phyloP scores from a whole-genome alignment of 805 yeast species.

The Lachancea waltii region DNA sequence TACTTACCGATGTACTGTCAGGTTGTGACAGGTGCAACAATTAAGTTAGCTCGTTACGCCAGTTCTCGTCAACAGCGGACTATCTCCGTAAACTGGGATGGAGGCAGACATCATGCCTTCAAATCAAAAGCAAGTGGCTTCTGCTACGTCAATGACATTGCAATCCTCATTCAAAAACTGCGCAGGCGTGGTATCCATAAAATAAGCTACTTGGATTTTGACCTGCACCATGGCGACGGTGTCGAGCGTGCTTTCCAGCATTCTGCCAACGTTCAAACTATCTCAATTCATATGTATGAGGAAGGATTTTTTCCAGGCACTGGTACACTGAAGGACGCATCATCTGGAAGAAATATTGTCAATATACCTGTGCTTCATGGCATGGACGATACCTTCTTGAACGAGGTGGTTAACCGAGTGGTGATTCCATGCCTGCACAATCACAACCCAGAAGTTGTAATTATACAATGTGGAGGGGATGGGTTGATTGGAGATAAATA shows the following conservation, averaged over 20 bases:
- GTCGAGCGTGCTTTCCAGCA: slow-evolving; percentile 58
- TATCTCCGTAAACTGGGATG: slow-evolving; percentile 64
- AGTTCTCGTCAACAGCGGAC: slow-evolving; percentile 24
- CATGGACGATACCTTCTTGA: slow-evolving; percentile 40
- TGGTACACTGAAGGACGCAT: slow-evolving; percentile 39
- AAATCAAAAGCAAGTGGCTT: slow-evolving; percentile 56
- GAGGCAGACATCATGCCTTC: slow-evolving; percentile 70
- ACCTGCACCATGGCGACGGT: slow-evolving; percentile 78
- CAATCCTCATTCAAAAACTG: slow-evolving; percentile 46
- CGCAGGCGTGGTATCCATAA: slow-evolving; percentile 39
- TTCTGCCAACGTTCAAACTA: slow-evolving; percentile 49
- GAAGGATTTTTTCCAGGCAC: slow-evolving; percentile 71
- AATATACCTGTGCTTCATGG: slow-evolving; percentile 59
- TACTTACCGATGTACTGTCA: slow-evolving; percentile 44
- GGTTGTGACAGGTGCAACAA: slow-evolving; percentile 50
- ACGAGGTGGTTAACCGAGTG: slow-evolving; percentile 35
- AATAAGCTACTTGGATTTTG: slow-evolving; percentile 62
- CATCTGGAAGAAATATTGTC: slow-evolving; percentile 36
- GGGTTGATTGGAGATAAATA: slow-evolving; percentile 61
- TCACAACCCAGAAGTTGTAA: slow-evolving; percentile 46
- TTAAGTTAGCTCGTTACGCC: slow-evolving; percentile 39
- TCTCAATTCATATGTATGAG: slow-evolving; percentile 60
- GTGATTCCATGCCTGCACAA: slow-evolving; percentile 37
- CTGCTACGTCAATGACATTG: slow-evolving; percentile 68
- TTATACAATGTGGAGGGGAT: slow-evolving; percentile 69